Percentiles rank a stretch among this genome's conserved stretches.
These are phyloP conservation scores for Rhodotorula sp. DNA, from an alignment of 1,284 basidiomycete genomes.

Conservation along the genomic window DNA sequence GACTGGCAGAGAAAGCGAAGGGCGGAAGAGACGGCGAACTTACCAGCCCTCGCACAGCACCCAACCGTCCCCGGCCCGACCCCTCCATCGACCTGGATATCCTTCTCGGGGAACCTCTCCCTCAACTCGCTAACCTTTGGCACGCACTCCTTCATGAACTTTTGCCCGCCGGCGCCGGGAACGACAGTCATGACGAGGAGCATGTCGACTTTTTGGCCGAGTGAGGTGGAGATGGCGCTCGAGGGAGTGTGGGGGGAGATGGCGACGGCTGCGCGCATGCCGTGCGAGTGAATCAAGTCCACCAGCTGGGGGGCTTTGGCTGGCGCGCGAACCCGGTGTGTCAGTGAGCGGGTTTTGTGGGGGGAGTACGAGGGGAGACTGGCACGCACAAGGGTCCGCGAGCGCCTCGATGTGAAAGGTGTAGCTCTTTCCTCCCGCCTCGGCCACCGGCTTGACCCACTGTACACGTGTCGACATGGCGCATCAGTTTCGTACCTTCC, in stretches of 20 bases:
- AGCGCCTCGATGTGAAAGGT: slow-evolving; percentile 94
- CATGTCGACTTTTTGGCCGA: slow-evolving; percentile 80
- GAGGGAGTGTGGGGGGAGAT: slow-evolving; percentile 91
- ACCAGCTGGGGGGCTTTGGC: slow-evolving; percentile 73
- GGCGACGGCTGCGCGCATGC: slow-evolving; percentile 89
- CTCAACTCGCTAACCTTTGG: slow-evolving; percentile 83
- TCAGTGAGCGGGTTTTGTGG: neutral
- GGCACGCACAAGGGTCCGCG: slow-evolving; percentile 55
- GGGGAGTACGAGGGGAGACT: neutral
- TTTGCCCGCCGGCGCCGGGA: slow-evolving; percentile 89
- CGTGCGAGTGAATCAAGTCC: slow-evolving; percentile 65
- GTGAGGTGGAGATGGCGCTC: slow-evolving; percentile 73
- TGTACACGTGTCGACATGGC: slow-evolving; percentile 46
- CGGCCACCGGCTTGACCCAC: slow-evolving; percentile 96
- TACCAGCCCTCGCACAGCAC: slow-evolving; percentile 85
- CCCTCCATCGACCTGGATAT: slow-evolving; percentile 98
- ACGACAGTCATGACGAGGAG: slow-evolving; percentile 97
- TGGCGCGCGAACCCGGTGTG: slow-evolving; percentile 46
- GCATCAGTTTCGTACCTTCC: neutral
- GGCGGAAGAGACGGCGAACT: slow-evolving; percentile 38
- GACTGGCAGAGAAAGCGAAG: neutral
- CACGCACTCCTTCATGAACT: slow-evolving; percentile 90
- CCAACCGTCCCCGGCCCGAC: slow-evolving; percentile 88
- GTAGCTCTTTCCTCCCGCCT: slow-evolving; percentile 90
- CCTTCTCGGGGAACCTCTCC: slow-evolving; percentile 80